These are phyloP conservation scores for Hypoxylon crocopeplum DNA, from an alignment of 495 filamentous ascomycete species.

Conservation along the genomic window DNA sequence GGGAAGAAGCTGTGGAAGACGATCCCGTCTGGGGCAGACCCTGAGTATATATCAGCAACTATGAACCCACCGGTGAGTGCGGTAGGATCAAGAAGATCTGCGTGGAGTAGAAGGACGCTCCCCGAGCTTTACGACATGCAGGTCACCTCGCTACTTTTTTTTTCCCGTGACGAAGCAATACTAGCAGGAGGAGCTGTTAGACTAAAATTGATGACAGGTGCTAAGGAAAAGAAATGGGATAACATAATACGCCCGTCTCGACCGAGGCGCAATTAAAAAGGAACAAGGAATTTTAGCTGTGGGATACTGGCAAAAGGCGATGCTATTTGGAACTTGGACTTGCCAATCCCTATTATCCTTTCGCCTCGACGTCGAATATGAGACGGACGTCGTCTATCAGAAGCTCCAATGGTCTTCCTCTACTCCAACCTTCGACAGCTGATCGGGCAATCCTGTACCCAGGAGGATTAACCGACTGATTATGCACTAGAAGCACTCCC, in stretches of 20 bases:
- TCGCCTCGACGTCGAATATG: slow-evolving; percentile 28
- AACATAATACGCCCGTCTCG: slow-evolving; percentile 27
- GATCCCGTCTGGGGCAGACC: slow-evolving; percentile 22
- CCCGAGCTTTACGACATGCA: slow-evolving; percentile 26
- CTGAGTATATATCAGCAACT: slow-evolving; percentile 35
- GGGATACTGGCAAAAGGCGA: slow-evolving; percentile 30
- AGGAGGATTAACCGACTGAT: slow-evolving; percentile 48
- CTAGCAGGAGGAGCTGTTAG: slow-evolving; percentile 7
- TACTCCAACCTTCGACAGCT: slow-evolving; percentile 9
- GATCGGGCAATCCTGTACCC: slow-evolving; percentile 18
- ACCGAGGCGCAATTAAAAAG: slow-evolving; percentile 27
- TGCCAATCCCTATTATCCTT: slow-evolving; percentile 27
- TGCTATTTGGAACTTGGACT: slow-evolving; percentile 28
- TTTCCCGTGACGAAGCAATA: slow-evolving; percentile 13
- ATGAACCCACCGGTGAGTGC: slow-evolving; percentile 26
- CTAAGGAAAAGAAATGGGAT: slow-evolving; percentile 26
- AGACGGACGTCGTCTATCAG: slow-evolving; percentile 24
- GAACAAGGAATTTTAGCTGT: slow-evolving; percentile 10
- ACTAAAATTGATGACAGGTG: slow-evolving; percentile 26
- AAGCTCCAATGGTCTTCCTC: slow-evolving; percentile 10
- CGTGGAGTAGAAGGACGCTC: slow-evolving; percentile 15
- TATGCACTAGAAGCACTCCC: slow-evolving; percentile 36
- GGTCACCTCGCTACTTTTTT: slow-evolving; percentile 28
- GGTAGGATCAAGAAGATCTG: slow-evolving; percentile 29
- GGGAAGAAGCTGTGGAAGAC: slow-evolving; percentile 21